Base-by-base conservation (phyloP, 2,329 filamentous ascomycete genomes). In the Talaromyces amestolkiae region DNA sequence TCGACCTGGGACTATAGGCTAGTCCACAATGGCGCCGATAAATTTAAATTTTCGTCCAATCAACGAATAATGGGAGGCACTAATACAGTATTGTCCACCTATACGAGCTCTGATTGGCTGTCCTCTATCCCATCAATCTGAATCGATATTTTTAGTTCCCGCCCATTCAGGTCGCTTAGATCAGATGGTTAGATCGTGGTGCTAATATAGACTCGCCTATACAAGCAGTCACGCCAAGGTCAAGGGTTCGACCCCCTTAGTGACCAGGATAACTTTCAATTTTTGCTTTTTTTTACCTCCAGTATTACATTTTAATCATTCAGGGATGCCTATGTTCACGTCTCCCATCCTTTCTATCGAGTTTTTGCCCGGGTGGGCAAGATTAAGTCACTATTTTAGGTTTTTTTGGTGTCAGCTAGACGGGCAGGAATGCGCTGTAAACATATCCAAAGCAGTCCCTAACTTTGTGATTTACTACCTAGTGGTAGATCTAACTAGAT, bases 101-200 rank as follows among this genome's bases (percentile, higher is more conserved):
- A 15, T 3, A 17, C 1, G 11, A 24, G 11, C 11, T 39, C 6
- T 56, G 33, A 56, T 56, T 56, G 53, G 53, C 8, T 56, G 19
- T 1, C 13, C 1, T 6, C 1, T 6, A 37, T n/a, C 3, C 9
- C 1, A 22, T n/a, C 17, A 0, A 15, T 56, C 22, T 56, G 6
- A 15, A 0, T 3, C 33, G 4, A 39, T 10, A 15, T 56, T 17
- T 56, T 39, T 56, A 37, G 53, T 17, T n/a, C n/a, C 53, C 31
- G 37, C 9, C 19, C 39, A 39, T 5, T 27, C 7, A 19, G 60
- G 60, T 63, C 60, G 60, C 47, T 63, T 63, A 63, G 43, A 51
- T 63, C 60, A 63, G 60, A 54, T 63, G 60, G 60, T 63, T 63
- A 63, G 60, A 63, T 51, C 43, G 60, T 63, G 60, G 60, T 63